Evolutionary conservation across 2,329 filamentous ascomycete species (phyloP), one percentile per base, ranked within the genome.

Genomic region (Paracorniculantispora psalliotae): DNA sequence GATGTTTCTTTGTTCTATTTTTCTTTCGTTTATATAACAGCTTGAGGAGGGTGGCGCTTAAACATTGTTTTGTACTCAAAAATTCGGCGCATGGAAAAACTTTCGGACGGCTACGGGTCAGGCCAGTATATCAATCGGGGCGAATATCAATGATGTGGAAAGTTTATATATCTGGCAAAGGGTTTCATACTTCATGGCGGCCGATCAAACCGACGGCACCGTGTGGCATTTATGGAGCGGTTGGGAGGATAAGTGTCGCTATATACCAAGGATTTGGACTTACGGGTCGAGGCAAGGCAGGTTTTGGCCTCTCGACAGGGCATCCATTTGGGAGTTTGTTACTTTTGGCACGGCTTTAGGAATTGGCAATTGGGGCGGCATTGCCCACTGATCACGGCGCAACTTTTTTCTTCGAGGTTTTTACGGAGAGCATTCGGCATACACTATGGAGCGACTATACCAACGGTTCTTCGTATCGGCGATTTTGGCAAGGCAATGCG

Each of bases 1-100:
- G 61, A 63, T 66, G 47, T 63, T 61, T 55, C 48, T 46, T 30
- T 47, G 49, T 62, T 63, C 55, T 63, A 52, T 59, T 63, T 67
- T 51, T 64, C 53, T 63, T 46, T 44, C 37, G 48, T 48, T 54
- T 28, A 30, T 23, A 39, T 28, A 26, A 15, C 46, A 49, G 43
- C 12, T 49, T 23, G 55, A 50, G 25, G 26, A 23, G 23, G 54
- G 46, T 33, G 35, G 55, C 55, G 55, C 46, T 57, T 10, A 26
- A 44, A 23, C 35, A 23, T 28, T 41, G 44, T 21, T 48, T 33
- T 57, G 46, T 57, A 17, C n/a, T 57, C 28, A 26, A 44, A 41
- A 35, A 10, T 33, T 57, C 13, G 55, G 55, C 55, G 55, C 55
- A 57, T 13, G 46, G 46, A 49, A 57, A 49, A 44, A n/a, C n/a